These are phyloP conservation scores for Vitis vinifera DNA, from an alignment of 164 flowering plant genomes.

Conservation along the genomic window DNA sequence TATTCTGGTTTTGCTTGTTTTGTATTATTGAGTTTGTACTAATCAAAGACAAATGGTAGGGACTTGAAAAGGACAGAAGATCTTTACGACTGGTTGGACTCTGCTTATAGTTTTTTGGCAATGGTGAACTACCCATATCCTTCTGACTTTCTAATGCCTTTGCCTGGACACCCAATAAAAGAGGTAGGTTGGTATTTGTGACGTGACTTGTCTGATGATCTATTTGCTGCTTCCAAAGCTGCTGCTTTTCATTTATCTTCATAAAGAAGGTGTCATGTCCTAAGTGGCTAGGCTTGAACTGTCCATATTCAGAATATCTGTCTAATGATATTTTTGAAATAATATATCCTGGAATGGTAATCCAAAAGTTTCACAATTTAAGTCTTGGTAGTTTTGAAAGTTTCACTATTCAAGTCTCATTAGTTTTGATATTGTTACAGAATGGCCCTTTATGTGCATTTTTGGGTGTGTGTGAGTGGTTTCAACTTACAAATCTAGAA, in stretches of 20 bases:
- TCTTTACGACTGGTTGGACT: constrained; percentile 67
- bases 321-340: not conserved
- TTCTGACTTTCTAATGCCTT: constrained; percentile 74
- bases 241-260: not conserved
- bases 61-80: constrained; percentile 48
- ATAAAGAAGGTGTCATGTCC: not conserved
- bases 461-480: not conserved
- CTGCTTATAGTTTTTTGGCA: constrained; percentile 88
- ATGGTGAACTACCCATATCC: constrained; percentile 92
- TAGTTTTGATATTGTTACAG: no score
- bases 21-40: constrained; percentile 3
- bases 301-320: not conserved
- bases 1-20: not conserved
- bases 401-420: no score
- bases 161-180: constrained; percentile 85
- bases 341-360: not conserved
- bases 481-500: not conserved
- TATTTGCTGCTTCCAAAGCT: not conserved
- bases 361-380: not conserved
- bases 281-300: not conserved
- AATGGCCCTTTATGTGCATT: not conserved
- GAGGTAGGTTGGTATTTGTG: constrained; percentile 50
- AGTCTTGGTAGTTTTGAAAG: not conserved
- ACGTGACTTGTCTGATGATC: not conserved
- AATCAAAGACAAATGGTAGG: constrained; percentile 39